Base-by-base conservation (phyloP, 331 rosid genomes). In the Malus hybrid region DNA sequence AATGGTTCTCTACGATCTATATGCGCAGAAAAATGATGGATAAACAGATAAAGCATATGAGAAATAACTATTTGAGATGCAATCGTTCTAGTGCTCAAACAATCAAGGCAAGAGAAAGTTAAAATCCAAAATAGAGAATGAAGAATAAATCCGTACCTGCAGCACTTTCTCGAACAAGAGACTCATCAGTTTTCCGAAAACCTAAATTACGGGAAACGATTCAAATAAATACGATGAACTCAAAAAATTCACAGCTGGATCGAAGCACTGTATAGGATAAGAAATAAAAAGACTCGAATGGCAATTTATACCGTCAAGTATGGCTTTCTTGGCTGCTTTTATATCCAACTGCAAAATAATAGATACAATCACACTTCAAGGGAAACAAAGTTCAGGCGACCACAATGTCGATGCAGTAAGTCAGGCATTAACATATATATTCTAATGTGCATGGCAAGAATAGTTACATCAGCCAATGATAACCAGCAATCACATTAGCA, bases 141-240 rank as follows among this genome's bases (percentile, higher is more conserved):
- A 56, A 13, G 15, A 69, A 4, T 11, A 7, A 42, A 14, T 50
- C 12, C 28, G 61, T 75, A 89, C 98, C 97, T 86, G 88, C 73
- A 67, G 81, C 65, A 79, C 98, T 91, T 83, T 84, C 91, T 77
- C 81, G 91, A 77, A 93, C 89, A 81, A 93, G 91, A 76, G 85
- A 80, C 80, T 91, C 90, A 20, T 90, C 98, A 7, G 98, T 89
- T 89, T 84, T 89, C 18, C 85, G 90, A 72, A 89, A 91, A 82
- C 98, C 98, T 89, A 72, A 63, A 73, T 57, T 52, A 70, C 31
- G 64, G 44, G 28, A 70, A 69, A 69, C 22, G 67, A 34, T 71
- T 32, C 76, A 46, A 72, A 76, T 27, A 16, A 60, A 50, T 71
- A 76, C 48, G 65, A 61, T 29, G 24, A 77, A n/a, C 18, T 65